Evolutionary conservation across 345 rosid genomes (phyloP).

Genomic region (Ceriops decandra): DNA sequence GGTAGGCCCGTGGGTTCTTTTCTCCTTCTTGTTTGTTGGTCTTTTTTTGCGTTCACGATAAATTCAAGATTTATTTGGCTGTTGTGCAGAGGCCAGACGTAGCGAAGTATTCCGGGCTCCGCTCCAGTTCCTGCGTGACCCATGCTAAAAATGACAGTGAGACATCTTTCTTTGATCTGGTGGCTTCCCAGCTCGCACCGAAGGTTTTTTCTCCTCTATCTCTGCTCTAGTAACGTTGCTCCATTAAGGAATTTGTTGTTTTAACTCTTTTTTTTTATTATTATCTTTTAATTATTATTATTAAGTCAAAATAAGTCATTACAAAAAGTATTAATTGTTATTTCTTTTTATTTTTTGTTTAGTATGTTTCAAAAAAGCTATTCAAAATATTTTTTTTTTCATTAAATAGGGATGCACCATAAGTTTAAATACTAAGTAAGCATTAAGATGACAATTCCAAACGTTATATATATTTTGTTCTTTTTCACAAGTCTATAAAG

Average conservation of each 20-base stretch:
- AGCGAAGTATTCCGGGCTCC: constrained; percentile 74
- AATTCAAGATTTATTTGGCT: not conserved
- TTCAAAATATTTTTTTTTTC: too few species aligned
- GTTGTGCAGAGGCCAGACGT: constrained; percentile 61
- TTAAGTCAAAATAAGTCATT: too few species aligned
- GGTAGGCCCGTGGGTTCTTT: constrained; percentile 32
- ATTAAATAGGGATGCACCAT: too few species aligned
- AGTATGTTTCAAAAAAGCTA: too few species aligned
- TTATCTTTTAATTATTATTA: too few species aligned
- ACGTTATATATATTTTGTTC: too few species aligned
- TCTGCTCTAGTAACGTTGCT: not conserved
- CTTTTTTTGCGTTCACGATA: not conserved
- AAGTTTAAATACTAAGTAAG: too few species aligned
- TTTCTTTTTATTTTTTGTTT: too few species aligned
- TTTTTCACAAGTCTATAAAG: too few species aligned
- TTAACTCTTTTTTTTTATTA: too few species aligned
- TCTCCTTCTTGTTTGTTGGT: constrained; percentile 5
- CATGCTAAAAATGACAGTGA: constrained; percentile 40
- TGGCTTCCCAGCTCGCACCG: constrained; percentile 68
- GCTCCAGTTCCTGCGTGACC: constrained; percentile 41
- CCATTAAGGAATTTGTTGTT: not conserved
- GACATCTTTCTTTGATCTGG: constrained; percentile 64
- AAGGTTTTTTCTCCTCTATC: constrained; percentile 36
- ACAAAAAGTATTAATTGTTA: too few species aligned
- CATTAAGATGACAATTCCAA: too few species aligned